Conservation (phyloP, 2,329 filamentous ascomycete species). For the Macrophomina pseudophaseolina region DNA sequence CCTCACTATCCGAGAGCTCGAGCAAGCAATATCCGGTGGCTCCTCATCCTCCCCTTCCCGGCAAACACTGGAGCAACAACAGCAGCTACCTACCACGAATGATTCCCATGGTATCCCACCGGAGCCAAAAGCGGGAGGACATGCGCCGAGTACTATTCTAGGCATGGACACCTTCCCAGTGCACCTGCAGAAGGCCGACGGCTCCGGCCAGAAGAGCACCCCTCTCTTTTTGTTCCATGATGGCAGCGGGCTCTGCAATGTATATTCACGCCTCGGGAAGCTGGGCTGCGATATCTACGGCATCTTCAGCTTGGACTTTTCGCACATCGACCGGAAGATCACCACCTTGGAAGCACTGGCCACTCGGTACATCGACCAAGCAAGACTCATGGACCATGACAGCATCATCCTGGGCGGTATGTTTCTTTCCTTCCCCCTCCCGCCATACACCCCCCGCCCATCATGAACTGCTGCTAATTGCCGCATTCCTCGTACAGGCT, state of each 20-base stretch:
- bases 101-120: background rate
- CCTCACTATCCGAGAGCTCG: constrained; percentile 7
- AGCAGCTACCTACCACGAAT: background rate
- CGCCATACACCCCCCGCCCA: background rate
- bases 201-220: too few relatives aligned
- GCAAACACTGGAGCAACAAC: background rate
- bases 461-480: background rate
- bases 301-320: constrained; percentile 33
- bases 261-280: constrained; percentile 31
- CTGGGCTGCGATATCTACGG: constrained; percentile 30
- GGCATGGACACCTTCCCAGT: background rate
- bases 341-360: background rate
- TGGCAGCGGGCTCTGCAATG: constrained; percentile 48
- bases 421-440: background rate
- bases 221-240: constrained; percentile 59
- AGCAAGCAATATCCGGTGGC: background rate
- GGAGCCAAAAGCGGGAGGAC: background rate
- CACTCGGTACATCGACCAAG: background rate
- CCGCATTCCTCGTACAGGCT: constrained; percentile 6
- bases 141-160: too few relatives aligned
- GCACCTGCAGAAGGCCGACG: background rate
- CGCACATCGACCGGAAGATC: constrained; percentile 19
- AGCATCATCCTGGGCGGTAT: background rate
- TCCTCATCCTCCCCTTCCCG: background rate
- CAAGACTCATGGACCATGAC: background rate